Percentiles rank a stretch among this genome's conserved stretches.
Conservation (phyloP, 139 green algal genomes). For the Volvox africanus region DNA sequence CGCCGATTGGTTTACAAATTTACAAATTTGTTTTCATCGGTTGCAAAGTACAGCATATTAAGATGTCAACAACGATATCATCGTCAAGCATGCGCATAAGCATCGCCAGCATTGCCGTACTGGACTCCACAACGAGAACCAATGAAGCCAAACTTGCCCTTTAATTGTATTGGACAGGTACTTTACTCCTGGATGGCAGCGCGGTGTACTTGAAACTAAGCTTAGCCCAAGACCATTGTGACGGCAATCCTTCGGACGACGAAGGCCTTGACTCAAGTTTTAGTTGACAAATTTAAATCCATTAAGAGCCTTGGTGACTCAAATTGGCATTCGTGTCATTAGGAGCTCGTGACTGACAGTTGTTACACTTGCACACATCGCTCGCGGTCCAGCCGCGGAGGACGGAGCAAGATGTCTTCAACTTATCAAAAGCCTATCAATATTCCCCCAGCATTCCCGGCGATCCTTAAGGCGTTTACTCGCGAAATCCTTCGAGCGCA, state of each 20-base stretch:
- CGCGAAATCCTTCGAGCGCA: conserved; percentile 73
- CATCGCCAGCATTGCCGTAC: no score
- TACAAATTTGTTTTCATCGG: no score
- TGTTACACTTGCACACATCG: neutral
- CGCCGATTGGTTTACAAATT: no score
- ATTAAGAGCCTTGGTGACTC: neutral
- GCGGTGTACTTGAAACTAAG: no score
- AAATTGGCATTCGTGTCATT: neutral
- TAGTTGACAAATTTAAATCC: neutral
- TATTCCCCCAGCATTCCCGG: conserved; percentile 74
- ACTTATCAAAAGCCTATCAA: conserved; percentile 79
- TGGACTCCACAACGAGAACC: no score
- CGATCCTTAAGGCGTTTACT: conserved; percentile 78
- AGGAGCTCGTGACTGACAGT: neutral
- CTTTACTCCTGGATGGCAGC: no score
- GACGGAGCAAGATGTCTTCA: conserved; percentile 61
- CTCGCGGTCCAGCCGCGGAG: conserved; percentile 4
- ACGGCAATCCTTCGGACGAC: conserved; percentile 17
- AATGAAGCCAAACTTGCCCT: no score
- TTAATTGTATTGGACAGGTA: no score
- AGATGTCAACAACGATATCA: no score
- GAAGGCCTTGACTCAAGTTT: neutral
- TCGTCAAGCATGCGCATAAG: no score
- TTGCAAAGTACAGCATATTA: no score
- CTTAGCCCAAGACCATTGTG: neutral